Conservation (phyloP, 2,329 filamentous ascomycete genomes). For the Diaporthe ampelina region DNA sequence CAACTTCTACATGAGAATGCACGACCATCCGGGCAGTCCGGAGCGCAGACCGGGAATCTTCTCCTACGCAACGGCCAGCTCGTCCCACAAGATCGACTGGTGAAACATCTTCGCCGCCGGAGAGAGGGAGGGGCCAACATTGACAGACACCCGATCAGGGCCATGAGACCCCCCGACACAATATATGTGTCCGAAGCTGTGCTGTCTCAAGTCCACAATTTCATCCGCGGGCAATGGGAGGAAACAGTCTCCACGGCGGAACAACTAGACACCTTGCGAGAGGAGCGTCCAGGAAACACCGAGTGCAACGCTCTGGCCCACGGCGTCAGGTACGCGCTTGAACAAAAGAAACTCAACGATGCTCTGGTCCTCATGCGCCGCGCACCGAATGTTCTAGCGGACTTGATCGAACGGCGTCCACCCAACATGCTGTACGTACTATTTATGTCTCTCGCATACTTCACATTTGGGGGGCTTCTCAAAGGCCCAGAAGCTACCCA, state of each 20-base stretch:
- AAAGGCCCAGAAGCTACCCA: neutral
- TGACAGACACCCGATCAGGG: neutral
- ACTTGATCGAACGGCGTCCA: neutral
- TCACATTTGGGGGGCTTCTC: neutral
- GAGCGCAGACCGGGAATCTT: neutral
- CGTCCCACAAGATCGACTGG: slow-evolving; percentile 27
- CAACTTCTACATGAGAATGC: neutral
- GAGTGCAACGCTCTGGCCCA: neutral
- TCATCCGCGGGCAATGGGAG: neutral
- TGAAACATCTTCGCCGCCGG: slow-evolving; percentile 15
- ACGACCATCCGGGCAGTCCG: neutral
- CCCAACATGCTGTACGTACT: neutral
- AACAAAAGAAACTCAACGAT: neutral
- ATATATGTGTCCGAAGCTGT: neutral
- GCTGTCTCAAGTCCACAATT: neutral
- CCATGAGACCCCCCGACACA: neutral
- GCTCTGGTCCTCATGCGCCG: slow-evolving; percentile 11
- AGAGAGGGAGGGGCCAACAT: neutral
- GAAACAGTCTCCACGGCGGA: neutral
- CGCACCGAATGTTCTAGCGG: neutral
- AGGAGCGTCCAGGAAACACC: too few relatives aligned
- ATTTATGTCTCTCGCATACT: slow-evolving; percentile 11
- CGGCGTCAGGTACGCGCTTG: slow-evolving; percentile 4
- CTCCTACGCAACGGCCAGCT: slow-evolving; percentile 31
- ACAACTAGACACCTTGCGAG: neutral